Evolutionary conservation across 2,329 filamentous ascomycete genomes (phyloP).

Genomic region (Corinectria fuckeliana): DNA sequence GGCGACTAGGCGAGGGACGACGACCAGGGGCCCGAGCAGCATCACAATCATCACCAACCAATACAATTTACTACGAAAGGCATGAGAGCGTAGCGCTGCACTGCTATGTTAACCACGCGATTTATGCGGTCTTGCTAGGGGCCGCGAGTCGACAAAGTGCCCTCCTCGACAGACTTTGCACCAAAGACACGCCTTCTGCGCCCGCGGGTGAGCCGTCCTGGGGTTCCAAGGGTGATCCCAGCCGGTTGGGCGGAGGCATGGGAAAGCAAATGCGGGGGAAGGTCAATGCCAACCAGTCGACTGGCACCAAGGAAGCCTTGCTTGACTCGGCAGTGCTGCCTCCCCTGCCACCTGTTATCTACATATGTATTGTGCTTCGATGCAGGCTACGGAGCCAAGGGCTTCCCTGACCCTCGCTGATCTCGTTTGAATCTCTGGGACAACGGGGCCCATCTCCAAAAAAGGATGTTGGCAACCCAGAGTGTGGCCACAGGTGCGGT

Average conservation of each 20-base stretch:
- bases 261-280: slow-evolving; percentile 38
- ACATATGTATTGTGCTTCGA: too few species aligned
- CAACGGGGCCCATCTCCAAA: not conserved
- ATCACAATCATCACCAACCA: slow-evolving; percentile 3
- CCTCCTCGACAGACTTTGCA: slow-evolving; percentile 22
- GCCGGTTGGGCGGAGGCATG: slow-evolving; percentile 34
- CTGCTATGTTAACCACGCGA: slow-evolving; percentile 22
- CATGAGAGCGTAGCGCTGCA: slow-evolving; percentile 1
- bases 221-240: slow-evolving; percentile 31
- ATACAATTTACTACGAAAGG: not conserved
- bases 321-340: slow-evolving; percentile 26
- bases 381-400: not conserved
- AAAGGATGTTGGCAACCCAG: not conserved
- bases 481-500: slow-evolving; percentile 8
- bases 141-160: slow-evolving; percentile 17
- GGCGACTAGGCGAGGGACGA: not conserved
- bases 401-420: not conserved
- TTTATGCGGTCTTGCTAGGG: slow-evolving; percentile 31
- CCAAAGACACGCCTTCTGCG: slow-evolving; percentile 17
- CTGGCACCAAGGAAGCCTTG: slow-evolving; percentile 13
- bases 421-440: not conserved
- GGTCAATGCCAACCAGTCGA: slow-evolving; percentile 18
- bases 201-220: slow-evolving; percentile 23
- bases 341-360: slow-evolving; percentile 4
- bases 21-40: slow-evolving; percentile 4